Evolutionary conservation across 352 stramenopile species (phyloP), one percentile per base, ranked within the genome.

Genomic region (Pythium pyrilobum): DNA sequence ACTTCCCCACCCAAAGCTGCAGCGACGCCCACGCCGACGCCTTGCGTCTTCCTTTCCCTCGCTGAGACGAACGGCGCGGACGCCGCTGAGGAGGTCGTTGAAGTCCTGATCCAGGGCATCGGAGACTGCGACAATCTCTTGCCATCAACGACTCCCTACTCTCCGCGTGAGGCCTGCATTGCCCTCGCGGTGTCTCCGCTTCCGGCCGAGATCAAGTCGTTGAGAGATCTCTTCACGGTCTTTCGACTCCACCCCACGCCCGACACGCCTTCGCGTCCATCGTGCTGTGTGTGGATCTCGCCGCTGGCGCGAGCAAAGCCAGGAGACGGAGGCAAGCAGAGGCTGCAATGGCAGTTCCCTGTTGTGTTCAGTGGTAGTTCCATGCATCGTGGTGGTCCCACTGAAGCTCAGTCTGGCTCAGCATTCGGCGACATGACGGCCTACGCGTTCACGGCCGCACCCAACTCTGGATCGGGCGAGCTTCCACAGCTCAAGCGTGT

Each of bases 281-380:
- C 27, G 2, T 6, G 20, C 25, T 16, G 13, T 13, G 27, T 43
- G 16, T 58, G 47, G 56, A 48, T 64, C n/a, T 43, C 56, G 6
- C 56, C 56, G 18, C 52, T 37, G 13, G 29, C 55, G 15, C 45
- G 23, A 18, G 10, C 20, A 11, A 62, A 52, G 33, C 24, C 9
- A 18, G n/a, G 7, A 10, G 43, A 61, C 5, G 21, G 16, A 36
- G 41, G 21, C n/a, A 33, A 27, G 2, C 16, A 3, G 9, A 32
- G 48, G 10, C 15, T 49, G 4, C 31, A 56, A 8, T 64, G 47
- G 47, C 39, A 53, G 24, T 64, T 49, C 29, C 56, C 56, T 4
- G 25, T 23, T 2, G 8, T 64, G 31, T 43, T 57, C n/a, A 25
- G 9, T 9, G 16, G 2, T 18, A 6, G 4, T 3, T 24, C 5